Conservation (phyloP, 495 filamentous ascomycete genomes). For the Aspergillus leporis region DNA sequence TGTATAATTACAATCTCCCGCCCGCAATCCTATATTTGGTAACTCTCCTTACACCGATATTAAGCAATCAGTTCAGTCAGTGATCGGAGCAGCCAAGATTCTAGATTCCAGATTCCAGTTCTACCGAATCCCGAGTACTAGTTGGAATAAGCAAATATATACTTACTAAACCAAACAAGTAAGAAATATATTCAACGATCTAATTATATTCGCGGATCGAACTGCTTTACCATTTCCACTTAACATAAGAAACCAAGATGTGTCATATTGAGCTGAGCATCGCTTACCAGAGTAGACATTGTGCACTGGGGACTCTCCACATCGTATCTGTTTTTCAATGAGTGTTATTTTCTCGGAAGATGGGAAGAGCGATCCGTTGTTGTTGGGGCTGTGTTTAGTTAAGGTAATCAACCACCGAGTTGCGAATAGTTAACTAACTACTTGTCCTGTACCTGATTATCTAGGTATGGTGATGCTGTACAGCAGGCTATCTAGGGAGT, state of each 20-base stretch:
- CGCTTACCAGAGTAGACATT: neutral
- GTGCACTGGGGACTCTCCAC: neutral
- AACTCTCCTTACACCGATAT: conserved; percentile 1
- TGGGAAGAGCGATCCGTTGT: no score
- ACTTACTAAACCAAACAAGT: neutral
- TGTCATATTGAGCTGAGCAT: neutral
- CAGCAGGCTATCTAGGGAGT: no score
- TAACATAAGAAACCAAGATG: neutral
- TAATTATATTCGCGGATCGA: neutral
- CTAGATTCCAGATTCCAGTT: neutral
- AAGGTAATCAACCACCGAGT: no score
- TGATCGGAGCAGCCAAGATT: neutral
- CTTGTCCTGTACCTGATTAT: no score
- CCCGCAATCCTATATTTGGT: conserved; percentile 4
- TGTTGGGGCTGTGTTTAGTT: no score
- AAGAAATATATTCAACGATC: neutral
- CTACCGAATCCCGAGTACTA: no score
- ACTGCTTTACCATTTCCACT: neutral
- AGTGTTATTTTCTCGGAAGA: neutral
- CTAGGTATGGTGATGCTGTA: no score
- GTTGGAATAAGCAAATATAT: neutral
- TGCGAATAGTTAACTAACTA: no score
- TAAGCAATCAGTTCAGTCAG: neutral
- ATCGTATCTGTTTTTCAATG: neutral
- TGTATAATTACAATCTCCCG: neutral